Percentiles rank a stretch among this genome's conserved stretches.
Evolutionary conservation across 2,329 filamentous ascomycete genomes (phyloP).

Genomic region (Fusarium lyarnte): DNA sequence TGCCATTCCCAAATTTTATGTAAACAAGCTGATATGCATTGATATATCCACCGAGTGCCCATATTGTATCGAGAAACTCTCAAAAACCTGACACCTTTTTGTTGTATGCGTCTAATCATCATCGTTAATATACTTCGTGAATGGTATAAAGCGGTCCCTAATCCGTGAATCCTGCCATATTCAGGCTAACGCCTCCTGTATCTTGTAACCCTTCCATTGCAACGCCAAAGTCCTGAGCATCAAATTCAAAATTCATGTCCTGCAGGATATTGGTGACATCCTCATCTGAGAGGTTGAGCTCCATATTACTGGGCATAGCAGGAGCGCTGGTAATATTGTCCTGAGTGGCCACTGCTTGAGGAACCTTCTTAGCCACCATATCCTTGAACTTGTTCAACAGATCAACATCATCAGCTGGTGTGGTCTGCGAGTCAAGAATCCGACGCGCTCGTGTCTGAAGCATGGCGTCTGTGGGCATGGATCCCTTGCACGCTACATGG

Average conservation of each 20-base stretch:
- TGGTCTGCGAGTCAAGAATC: slow-evolving; percentile 57
- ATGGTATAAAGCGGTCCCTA: slow-evolving; percentile 40
- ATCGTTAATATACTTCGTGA: slow-evolving; percentile 23
- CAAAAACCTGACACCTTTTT: neutral
- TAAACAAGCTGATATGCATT: neutral
- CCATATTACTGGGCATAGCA: slow-evolving; percentile 45
- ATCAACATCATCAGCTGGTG: slow-evolving; percentile 63
- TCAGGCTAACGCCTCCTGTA: slow-evolving; percentile 45
- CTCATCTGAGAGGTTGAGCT: slow-evolving; percentile 50
- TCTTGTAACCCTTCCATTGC: slow-evolving; percentile 44
- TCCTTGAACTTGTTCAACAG: slow-evolving; percentile 65
- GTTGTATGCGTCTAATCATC: slow-evolving; percentile 1
- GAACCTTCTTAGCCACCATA: slow-evolving; percentile 50
- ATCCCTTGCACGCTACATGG: slow-evolving; percentile 50
- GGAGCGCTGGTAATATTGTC: slow-evolving; percentile 1
- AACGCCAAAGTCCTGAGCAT: slow-evolving; percentile 42
- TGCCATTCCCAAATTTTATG: neutral
- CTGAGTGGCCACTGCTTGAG: slow-evolving; percentile 24
- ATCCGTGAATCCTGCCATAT: slow-evolving; percentile 34
- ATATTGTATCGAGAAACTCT: neutral
- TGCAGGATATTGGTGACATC: slow-evolving; percentile 55
- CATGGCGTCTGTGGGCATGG: slow-evolving; percentile 59
- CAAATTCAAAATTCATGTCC: slow-evolving; percentile 56
- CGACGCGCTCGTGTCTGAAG: slow-evolving; percentile 59
- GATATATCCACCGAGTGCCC: slow-evolving; percentile 13